phyloP scores from a whole-genome alignment of 768 basidiomycete species.

The Leccinum fibrillosum region DNA sequence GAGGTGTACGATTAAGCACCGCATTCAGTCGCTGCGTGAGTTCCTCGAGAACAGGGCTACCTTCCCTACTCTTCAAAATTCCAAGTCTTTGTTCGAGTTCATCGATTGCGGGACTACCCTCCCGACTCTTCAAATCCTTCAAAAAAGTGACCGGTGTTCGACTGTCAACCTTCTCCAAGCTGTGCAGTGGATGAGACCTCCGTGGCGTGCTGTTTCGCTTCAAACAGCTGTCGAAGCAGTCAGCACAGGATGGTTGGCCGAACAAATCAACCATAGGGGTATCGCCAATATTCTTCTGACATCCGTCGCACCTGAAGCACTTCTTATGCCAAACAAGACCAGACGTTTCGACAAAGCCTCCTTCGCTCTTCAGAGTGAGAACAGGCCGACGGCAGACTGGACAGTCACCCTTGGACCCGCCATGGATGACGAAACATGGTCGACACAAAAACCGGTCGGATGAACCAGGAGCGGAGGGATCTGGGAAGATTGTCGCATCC shows the following conservation, averaged over 20 bases:
- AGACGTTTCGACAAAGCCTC: constrained; percentile 69
- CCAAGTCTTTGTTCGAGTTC: constrained; percentile 63
- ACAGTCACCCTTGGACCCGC: constrained; percentile 77
- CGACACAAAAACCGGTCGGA: constrained; percentile 67
- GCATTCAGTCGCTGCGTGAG: constrained; percentile 43
- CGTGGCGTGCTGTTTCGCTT: constrained; percentile 45
- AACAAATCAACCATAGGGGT: constrained; percentile 80
- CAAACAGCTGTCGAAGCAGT: constrained; percentile 78
- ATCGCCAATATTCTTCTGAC: constrained; percentile 69
- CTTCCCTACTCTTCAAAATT: constrained; percentile 50
- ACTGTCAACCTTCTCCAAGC: constrained; percentile 24
- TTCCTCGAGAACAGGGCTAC: constrained; percentile 54
- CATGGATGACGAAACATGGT: constrained; percentile 65
- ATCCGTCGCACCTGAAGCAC: constrained; percentile 75
- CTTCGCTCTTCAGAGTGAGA: constrained; percentile 71
- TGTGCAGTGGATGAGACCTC: constrained; percentile 37
- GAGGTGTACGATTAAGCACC: constrained; percentile 35
- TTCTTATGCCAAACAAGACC: constrained; percentile 77
- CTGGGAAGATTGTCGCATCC: constrained; percentile 84
- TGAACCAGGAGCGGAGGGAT: constrained; percentile 38
- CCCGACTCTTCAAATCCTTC: constrained; percentile 41
- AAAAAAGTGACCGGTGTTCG: constrained; percentile 47
- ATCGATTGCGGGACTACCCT: constrained; percentile 59
- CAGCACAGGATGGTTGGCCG: constrained; percentile 73
- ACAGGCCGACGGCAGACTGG: constrained; percentile 67